Evolutionary conservation across 805 yeast genomes (phyloP).

Genomic region (Cyberlindnera lachancei): DNA sequence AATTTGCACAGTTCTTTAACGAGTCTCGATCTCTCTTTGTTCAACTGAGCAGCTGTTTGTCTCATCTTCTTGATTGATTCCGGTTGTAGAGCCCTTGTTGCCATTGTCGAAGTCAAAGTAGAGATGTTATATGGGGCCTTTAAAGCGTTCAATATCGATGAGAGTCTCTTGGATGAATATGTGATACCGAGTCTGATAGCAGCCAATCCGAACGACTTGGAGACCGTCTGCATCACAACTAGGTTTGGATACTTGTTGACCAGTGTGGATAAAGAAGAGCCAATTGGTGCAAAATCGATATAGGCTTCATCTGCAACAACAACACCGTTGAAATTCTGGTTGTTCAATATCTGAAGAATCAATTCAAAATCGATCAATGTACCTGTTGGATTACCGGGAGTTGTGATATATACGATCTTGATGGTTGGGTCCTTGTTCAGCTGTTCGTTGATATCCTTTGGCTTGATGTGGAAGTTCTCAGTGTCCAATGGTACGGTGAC

Average conservation of each 20-base stretch:
- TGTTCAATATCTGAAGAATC: slow-evolving; percentile 39
- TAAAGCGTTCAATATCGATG: slow-evolving; percentile 73
- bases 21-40: slow-evolving; percentile 47
- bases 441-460: slow-evolving; percentile 43
- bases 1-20: slow-evolving; percentile 46
- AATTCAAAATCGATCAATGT: slow-evolving; percentile 43
- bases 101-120: slow-evolving; percentile 68
- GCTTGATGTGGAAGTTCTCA: slow-evolving; percentile 55
- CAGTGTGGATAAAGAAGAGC: slow-evolving; percentile 65
- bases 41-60: slow-evolving; percentile 40
- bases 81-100: slow-evolving; percentile 59
- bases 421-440: slow-evolving; percentile 52
- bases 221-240: slow-evolving; percentile 84
- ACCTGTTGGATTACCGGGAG: slow-evolving; percentile 97
- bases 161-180: slow-evolving; percentile 51
- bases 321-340: slow-evolving; percentile 59
- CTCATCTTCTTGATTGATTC: slow-evolving; percentile 57
- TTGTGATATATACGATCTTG: slow-evolving; percentile 76
- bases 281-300: slow-evolving; percentile 69
- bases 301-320: slow-evolving; percentile 93
- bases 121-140: slow-evolving; percentile 96
- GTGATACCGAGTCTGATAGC: slow-evolving; percentile 89
- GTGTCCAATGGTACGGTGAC: slow-evolving; percentile 69
- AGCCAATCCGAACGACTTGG: slow-evolving; percentile 94
- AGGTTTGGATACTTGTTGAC: slow-evolving; percentile 79